Percentiles rank a stretch among this genome's conserved stretches.
Evolutionary conservation across 1,284 basidiomycete species (phyloP).

Genomic region (Ceratobasidium papillatum): DNA sequence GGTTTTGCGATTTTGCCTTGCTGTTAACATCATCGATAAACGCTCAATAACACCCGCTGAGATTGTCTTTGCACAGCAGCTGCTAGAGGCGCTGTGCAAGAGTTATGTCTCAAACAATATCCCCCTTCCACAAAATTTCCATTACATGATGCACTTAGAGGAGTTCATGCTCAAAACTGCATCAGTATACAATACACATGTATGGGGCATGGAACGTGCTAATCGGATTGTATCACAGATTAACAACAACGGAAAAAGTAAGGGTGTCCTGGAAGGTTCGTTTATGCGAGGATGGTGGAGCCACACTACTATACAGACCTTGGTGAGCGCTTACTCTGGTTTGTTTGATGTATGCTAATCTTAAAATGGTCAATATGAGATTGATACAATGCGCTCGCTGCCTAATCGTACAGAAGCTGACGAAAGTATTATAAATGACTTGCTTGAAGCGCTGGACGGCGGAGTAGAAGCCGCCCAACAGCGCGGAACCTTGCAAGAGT

Average conservation of each 20-base stretch:
- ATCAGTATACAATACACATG: conserved; percentile 22
- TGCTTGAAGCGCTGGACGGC: background rate
- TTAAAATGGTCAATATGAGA: background rate
- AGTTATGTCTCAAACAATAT: background rate
- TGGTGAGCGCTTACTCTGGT: background rate
- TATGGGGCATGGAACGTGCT: conserved; percentile 13
- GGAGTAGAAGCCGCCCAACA: conserved; percentile 10
- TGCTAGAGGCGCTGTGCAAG: background rate
- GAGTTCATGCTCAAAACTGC: conserved; percentile 25
- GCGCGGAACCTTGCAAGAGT: background rate
- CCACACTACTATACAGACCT: background rate
- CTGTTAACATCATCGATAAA: conserved; percentile 2
- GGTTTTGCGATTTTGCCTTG: background rate
- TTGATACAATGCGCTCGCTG: background rate
- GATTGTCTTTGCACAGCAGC: conserved; percentile 1
- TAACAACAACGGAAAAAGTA: conserved; percentile 15
- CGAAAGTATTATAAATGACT: background rate
- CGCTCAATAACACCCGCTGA: background rate
- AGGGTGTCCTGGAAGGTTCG: conserved; percentile 12
- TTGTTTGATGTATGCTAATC: background rate
- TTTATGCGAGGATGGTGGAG: conserved; percentile 29
- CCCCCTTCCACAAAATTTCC: conserved; percentile 4
- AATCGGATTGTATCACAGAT: conserved; percentile 2
- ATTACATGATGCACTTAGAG: conserved; percentile 24
- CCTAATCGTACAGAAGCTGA: conserved; percentile 11